Percentiles rank a stretch among this genome's conserved stretches.
Conservation (phyloP, 208 protist genomes). For the Perkinsela sp. region DNA sequence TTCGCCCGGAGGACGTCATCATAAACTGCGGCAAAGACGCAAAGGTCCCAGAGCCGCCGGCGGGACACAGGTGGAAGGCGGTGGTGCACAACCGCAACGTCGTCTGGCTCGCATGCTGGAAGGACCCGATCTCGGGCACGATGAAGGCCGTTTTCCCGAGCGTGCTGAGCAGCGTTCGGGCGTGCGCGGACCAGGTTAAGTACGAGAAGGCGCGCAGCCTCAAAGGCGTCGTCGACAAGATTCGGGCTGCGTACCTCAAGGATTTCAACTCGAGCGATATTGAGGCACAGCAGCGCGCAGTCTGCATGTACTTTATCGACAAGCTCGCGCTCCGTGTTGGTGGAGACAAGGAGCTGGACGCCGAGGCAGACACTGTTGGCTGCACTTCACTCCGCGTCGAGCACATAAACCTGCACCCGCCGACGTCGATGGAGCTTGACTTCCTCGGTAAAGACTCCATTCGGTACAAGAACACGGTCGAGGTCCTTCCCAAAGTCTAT, state of each 20-base stretch:
- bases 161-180: conserved; percentile 69
- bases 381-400: conserved; percentile 92
- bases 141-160: conserved; percentile 92
- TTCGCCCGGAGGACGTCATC: conserved; percentile 84
- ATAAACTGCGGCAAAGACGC: conserved; percentile 83
- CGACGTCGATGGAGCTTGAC: conserved; percentile 38
- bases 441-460: conserved; percentile 98
- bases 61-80: conserved; percentile 69
- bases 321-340: conserved; percentile 92
- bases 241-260: conserved; percentile 65
- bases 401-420: conserved; percentile 43
- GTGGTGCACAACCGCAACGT: conserved; percentile 80
- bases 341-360: conserved; percentile 86
- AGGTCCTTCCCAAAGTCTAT: conserved; percentile 64
- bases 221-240: conserved; percentile 71
- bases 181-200: conserved; percentile 84
- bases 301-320: conserved; percentile 94
- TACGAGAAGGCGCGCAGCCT: conserved; percentile 85
- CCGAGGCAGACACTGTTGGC: conserved; percentile 86
- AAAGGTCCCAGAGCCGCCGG: conserved; percentile 47
- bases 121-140: conserved; percentile 61
- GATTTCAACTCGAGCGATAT: conserved; percentile 33
- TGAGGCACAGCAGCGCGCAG: conserved; percentile 61
- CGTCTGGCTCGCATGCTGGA: conserved; percentile 92
- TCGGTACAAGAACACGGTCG: conserved; percentile 68